A percentile compares a stretch with the other conserved stretches of the same genome.
These are phyloP conservation scores for Paraleonurus japonicus DNA, from an alignment of 257 asterid genomes.

Conservation along the genomic window DNA sequence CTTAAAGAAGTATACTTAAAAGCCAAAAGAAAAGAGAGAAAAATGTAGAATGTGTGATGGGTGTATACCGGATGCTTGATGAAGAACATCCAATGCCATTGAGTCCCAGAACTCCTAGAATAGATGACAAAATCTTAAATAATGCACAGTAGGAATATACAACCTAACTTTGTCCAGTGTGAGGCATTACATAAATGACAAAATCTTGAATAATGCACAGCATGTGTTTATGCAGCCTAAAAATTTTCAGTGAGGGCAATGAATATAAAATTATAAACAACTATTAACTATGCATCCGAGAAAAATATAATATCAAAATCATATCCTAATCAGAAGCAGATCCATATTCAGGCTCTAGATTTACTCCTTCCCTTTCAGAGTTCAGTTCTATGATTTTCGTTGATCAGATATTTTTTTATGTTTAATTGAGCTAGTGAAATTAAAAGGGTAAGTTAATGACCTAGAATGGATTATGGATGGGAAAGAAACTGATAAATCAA, in stretches of 20 bases:
- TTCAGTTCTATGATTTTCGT: not conserved
- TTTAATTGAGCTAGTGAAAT: not conserved
- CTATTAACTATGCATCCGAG: not conserved
- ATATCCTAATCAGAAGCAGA: constrained; percentile 6
- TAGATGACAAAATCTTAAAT: constrained; percentile 17
- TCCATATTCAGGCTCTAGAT: not conserved
- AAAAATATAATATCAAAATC: not conserved
- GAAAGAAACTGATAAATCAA: not conserved
- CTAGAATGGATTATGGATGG: not conserved
- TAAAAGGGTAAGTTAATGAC: not conserved
- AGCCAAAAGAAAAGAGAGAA: not conserved
- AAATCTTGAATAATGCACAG: not conserved
- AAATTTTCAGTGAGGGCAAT: not conserved
- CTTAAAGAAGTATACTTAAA: not conserved
- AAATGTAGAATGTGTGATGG: not conserved
- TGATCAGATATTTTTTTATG: not conserved
- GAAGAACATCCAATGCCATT: constrained; percentile 71
- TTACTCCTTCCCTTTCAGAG: not conserved
- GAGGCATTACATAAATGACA: constrained; percentile 8
- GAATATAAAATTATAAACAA: too few relatives aligned
- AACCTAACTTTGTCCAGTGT: not conserved
- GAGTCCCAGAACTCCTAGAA: constrained; percentile 86
- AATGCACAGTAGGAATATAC: constrained; percentile 1
- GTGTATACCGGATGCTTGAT: constrained; percentile 81
- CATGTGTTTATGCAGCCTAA: constrained; percentile 5